Conservation (phyloP, 805 yeast genomes). For the Schwanniomyces vanrijiae region DNA sequence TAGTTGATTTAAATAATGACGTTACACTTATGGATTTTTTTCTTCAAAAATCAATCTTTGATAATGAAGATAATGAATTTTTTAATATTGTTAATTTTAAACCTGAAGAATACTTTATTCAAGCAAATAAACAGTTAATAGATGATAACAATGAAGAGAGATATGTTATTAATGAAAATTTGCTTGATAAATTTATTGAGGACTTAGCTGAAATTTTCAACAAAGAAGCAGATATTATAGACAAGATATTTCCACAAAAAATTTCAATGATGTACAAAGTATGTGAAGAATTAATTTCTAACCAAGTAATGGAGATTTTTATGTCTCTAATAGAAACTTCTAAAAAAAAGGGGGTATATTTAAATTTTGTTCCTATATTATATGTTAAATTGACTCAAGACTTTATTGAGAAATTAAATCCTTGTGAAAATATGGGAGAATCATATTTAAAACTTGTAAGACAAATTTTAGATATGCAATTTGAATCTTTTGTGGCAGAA, state of each 20-base stretch:
- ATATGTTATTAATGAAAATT: conserved; percentile 9
- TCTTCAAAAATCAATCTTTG: conserved; percentile 42
- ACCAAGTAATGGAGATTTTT: conserved; percentile 35
- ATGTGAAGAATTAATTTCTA: conserved; percentile 45
- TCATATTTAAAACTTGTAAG: conserved; percentile 27
- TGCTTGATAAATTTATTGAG: conserved; percentile 21
- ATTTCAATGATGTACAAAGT: conserved; percentile 49
- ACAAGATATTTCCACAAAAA: conserved; percentile 42
- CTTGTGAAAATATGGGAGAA: conserved; percentile 38
- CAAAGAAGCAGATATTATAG: conserved; percentile 37
- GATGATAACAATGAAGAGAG: conserved; percentile 4
- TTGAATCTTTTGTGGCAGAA: conserved; percentile 40
- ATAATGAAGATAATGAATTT: conserved; percentile 30
- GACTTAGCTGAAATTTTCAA: conserved; percentile 37
- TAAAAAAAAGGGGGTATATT: conserved; percentile 26
- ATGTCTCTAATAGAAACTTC: conserved; percentile 27
- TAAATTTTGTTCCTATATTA: conserved; percentile 40
- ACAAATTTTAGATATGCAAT: conserved; percentile 42
- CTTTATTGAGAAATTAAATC: conserved; percentile 25
- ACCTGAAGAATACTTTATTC: conserved; percentile 19
- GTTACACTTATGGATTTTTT: conserved; percentile 46
- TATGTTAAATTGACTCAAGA: conserved; percentile 27
- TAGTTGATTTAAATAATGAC: conserved; percentile 36
- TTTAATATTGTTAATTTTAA: conserved; percentile 29
- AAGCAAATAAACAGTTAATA: neutral